Evolutionary conservation across 495 filamentous ascomycete genomes (phyloP).

Genomic region (Podospora conica): DNA sequence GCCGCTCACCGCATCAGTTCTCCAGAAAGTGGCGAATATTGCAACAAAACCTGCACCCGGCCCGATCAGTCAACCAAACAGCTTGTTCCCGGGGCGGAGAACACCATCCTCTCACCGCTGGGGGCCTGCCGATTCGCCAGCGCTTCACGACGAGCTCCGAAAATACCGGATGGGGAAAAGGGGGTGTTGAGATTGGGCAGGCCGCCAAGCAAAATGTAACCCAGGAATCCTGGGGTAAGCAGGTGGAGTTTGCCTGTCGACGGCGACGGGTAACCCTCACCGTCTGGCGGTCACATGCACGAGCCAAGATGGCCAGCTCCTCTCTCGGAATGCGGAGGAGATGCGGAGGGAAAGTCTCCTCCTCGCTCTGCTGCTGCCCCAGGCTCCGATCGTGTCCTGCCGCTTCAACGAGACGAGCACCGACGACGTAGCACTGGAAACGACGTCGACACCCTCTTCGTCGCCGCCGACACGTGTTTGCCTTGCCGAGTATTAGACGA

Average conservation of each 20-base stretch:
- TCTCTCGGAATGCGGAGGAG: not conserved
- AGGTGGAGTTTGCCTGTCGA: not conserved
- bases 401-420: not conserved
- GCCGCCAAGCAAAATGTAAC: constrained; percentile 2
- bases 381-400: not conserved
- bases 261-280: not conserved
- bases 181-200: constrained; percentile 2
- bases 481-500: not conserved
- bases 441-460: not conserved
- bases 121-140: constrained; percentile 1
- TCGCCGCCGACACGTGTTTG: not conserved
- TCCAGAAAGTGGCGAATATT: not conserved
- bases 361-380: not conserved
- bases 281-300: not conserved
- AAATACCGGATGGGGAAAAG: not conserved
- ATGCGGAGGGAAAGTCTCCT: not conserved
- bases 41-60: not conserved
- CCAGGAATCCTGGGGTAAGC: constrained; percentile 1
- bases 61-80: not conserved
- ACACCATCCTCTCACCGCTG: not conserved
- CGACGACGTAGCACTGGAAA: not conserved
- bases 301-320: not conserved
- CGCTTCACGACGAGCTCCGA: not conserved
- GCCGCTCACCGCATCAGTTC: not conserved
- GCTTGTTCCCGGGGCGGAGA: not conserved